phyloP scores from a whole-genome alignment of 306 rosid genomes.

The Vigna nakashimae region DNA sequence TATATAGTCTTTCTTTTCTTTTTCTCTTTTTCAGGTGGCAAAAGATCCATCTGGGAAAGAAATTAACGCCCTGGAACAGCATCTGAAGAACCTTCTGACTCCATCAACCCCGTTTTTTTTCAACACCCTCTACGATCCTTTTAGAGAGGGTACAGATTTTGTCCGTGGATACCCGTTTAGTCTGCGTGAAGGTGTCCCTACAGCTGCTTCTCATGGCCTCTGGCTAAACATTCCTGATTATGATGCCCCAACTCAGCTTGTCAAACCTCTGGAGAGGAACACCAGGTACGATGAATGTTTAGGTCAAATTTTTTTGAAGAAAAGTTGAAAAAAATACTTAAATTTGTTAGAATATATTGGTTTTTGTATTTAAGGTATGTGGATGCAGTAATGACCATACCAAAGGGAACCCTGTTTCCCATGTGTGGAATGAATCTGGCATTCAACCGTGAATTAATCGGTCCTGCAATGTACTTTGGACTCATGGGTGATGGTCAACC shows the following conservation, averaged over 20 bases:
- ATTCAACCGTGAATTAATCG: constrained; percentile 80
- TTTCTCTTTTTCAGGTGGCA: constrained; percentile 65
- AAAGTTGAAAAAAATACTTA: too few relatives aligned
- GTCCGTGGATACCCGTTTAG: constrained; percentile 91
- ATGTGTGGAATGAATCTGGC: constrained; percentile 94
- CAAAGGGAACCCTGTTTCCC: constrained; percentile 83
- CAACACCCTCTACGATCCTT: constrained; percentile 87
- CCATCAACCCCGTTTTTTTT: constrained; percentile 88
- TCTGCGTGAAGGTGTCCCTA: constrained; percentile 79
- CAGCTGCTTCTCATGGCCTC: constrained; percentile 84
- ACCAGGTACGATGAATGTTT: constrained; percentile 49
- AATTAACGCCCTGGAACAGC: constrained; percentile 81
- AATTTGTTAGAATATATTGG: too few relatives aligned
- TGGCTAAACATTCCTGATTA: constrained; percentile 92
- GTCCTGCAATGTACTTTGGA: constrained; percentile 93
- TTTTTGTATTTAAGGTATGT: constrained; percentile 54
- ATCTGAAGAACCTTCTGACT: constrained; percentile 70
- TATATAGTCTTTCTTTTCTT: not conserved
- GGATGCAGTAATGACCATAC: constrained; percentile 82
- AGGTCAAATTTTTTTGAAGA: too few relatives aligned
- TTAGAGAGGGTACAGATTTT: constrained; percentile 80
- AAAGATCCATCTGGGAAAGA: constrained; percentile 81
- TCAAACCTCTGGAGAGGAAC: constrained; percentile 85
- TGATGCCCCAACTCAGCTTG: constrained; percentile 95
- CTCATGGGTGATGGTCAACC: constrained; percentile 96